These are phyloP conservation scores for Cyphellophora europaea DNA, from an alignment of 2,329 filamentous ascomycete genomes.

Conservation along the genomic window DNA sequence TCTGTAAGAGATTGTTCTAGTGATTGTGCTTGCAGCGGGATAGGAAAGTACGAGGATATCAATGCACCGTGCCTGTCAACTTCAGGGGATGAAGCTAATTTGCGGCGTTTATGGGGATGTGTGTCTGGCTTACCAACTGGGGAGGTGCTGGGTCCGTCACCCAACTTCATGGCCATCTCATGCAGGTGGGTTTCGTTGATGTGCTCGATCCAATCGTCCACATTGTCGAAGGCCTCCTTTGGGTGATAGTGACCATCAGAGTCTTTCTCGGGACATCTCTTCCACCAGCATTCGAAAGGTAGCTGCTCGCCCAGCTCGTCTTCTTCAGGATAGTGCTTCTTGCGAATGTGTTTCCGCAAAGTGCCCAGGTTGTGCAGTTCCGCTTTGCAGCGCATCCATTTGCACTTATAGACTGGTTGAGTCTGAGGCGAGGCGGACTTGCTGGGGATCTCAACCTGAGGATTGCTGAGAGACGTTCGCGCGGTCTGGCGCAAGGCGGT, in stretches of 20 bases:
- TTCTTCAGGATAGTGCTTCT: conserved; percentile 36
- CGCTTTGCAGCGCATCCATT: conserved; percentile 47
- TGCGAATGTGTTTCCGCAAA: conserved; percentile 49
- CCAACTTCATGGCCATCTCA: conserved; percentile 45
- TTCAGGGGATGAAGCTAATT: no score
- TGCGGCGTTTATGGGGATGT: no score
- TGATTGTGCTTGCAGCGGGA: not conserved
- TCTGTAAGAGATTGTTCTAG: conserved; percentile 7
- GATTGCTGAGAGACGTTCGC: not conserved
- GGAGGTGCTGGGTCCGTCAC: conserved; percentile 49
- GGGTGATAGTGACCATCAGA: conserved; percentile 20
- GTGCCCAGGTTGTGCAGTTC: conserved; percentile 54
- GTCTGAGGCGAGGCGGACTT: no score
- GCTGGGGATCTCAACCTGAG: not conserved
- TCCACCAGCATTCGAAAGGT: conserved; percentile 23
- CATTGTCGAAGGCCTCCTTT: conserved; percentile 25
- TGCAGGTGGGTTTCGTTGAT: conserved; percentile 43
- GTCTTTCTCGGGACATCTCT: conserved; percentile 20
- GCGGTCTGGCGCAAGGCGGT: not conserved
- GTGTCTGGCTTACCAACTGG: no score
- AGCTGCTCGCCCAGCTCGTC: conserved; percentile 7
- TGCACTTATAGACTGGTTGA: conserved; percentile 39
- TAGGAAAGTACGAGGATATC: no score
- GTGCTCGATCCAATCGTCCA: conserved; percentile 40
- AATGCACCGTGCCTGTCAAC: no score